Evolutionary conservation across 2,329 filamentous ascomycete species (phyloP), one percentile per base, ranked within the genome.

Genomic region (Aspergillus sp.): DNA sequence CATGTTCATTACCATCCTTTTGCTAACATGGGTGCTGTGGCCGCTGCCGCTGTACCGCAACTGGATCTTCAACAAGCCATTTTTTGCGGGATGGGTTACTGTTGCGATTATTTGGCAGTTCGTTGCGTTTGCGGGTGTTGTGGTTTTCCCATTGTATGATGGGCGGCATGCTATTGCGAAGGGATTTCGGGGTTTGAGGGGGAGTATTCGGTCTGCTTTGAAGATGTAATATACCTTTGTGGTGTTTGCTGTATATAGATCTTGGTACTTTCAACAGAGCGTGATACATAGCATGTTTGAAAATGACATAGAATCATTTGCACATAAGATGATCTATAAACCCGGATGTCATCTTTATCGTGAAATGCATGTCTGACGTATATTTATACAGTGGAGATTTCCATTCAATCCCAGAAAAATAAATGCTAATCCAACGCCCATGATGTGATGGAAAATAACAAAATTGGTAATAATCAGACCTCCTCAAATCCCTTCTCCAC

Each of bases 81-180:
- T 77, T 50, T 76, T 76, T 54, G 60, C 62, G 1, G 69, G 72
- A 0, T 77, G 74, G 74, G 64, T 68, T 0, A 61, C 65, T 0
- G 67, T 76, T 3, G 67, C 73, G 0, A 72, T 76, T 3, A 58
- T 73, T 0, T 77, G 74, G 73, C 72, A 75, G 43, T 77, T 76
- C 49, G 59, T 68, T 38, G 74, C 74, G 0, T 70, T 77, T 42
- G 57, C 63, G 6, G 69, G 70, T 0, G 74, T 77, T 0, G 68
- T 75, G 0, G 52, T 77, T 1, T 77, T 69, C 54, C 75, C 74
- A 1, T 53, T 77, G 10, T 76, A 71, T 49, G 74, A 78, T 56
- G 74, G 74, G 4, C 59, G 72, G 19, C 52, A 61, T 47, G 71
- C 66, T 23, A 75, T 75, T 50, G 56, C 57, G 10, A 64, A 53